Base-by-base conservation (phyloP, 2,329 filamentous ascomycete genomes). In the Sclerotinia nivalis region DNA sequence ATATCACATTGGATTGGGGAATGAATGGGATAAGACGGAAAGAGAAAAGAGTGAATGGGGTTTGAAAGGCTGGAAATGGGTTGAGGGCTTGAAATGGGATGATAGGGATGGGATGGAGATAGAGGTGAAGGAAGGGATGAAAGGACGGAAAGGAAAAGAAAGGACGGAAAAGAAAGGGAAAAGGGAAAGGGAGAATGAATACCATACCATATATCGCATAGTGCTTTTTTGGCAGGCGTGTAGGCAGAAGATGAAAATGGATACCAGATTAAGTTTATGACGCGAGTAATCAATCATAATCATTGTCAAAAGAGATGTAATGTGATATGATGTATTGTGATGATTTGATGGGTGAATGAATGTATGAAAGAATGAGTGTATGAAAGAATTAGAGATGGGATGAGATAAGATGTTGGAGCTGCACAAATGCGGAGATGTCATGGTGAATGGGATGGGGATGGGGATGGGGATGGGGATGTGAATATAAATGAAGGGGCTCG, bases 191-290 rank as follows among this genome's bases (percentile, higher is more conserved):
- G 28, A 56, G 34, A 66, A 66, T 43, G 49, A 66, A 56, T 40
- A 66, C 47, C 31, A 66, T 56, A 66, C 34, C 62, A 56, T 43
- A 66, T 54, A 66, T 45, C 34, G 28, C 49, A 43, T 45, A 28
- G 25, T 56, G 40, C 62, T 28, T 37, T 50, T 50, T 40, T 49
- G 8, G 60, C 60, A 62, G 60, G 28, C 12, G 28, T 62, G 45
- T 31, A 62, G 34, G 52, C 37, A 56, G 34, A 56, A 40, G 62
- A 56, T 28, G 34, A 34, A 56, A 28, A 66, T 56, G 62, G 62
- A 66, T 66, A 56, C 49, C 62, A 66, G 15, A 66, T 66, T 43
- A 55, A 43, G 49, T 50, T 56, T 43, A 54, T 66, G 20, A 54
- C 40, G 49, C 10, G 31, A 50, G 1, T 28, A 37, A 56, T 56